Conservation (phyloP, 2,329 filamentous ascomycete genomes). For the Hirsutella rhossiliensis region DNA sequence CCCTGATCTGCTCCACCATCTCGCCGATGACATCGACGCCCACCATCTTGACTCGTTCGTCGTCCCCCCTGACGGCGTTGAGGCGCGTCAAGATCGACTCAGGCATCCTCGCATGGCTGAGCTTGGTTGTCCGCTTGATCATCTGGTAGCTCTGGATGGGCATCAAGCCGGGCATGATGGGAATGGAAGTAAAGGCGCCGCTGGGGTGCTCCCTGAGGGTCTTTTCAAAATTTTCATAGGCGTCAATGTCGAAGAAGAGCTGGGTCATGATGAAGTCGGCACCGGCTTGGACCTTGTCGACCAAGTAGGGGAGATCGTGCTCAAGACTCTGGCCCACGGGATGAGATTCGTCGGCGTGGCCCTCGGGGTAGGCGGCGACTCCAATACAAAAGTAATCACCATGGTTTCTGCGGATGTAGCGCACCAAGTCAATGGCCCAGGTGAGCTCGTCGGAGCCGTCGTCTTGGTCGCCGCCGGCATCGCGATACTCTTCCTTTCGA, state of each 20-base stretch:
- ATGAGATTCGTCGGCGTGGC: conserved; percentile 82
- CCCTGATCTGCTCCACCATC: conserved; percentile 67
- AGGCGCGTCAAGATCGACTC: conserved; percentile 55
- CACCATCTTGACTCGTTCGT: conserved; percentile 68
- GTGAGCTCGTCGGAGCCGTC: conserved; percentile 66
- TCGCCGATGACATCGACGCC: conserved; percentile 77
- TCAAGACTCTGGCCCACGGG: conserved; percentile 58
- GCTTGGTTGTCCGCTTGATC: conserved; percentile 83
- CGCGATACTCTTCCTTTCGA: conserved; percentile 72
- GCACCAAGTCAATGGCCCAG: conserved; percentile 81
- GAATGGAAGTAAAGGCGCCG: conserved; percentile 72
- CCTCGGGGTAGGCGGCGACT: conserved; percentile 89
- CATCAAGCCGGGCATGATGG: conserved; percentile 92
- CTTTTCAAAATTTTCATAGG: conserved; percentile 70
- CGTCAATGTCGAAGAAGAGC: conserved; percentile 82
- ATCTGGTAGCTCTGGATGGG: conserved; percentile 97
- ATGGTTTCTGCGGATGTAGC: conserved; percentile 74
- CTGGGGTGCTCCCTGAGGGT: conserved; percentile 69
- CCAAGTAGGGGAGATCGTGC: conserved; percentile 74
- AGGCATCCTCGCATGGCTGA: conserved; percentile 81
- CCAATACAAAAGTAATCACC: conserved; percentile 95
- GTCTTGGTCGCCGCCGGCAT: conserved; percentile 43
- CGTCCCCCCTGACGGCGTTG: conserved; percentile 63
- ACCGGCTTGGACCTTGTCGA: conserved; percentile 83
- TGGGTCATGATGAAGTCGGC: conserved; percentile 99